Evolutionary conservation across 495 filamentous ascomycete species (phyloP).

Genomic region (Lasiosphaeria miniovina): DNA sequence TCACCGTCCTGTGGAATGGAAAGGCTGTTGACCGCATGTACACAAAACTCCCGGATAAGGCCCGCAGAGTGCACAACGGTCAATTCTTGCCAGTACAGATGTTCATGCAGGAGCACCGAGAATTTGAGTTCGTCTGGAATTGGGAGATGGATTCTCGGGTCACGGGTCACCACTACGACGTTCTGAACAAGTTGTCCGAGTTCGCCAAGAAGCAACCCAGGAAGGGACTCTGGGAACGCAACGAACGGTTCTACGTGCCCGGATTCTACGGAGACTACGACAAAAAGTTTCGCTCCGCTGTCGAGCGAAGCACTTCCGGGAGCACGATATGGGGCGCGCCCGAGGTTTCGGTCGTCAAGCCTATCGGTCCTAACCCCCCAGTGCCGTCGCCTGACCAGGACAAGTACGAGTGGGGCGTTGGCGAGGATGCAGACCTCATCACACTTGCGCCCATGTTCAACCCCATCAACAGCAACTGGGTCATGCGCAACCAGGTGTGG

Average conservation of each 20-base stretch:
- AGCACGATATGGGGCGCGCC: constrained; percentile 64
- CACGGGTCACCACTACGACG: constrained; percentile 68
- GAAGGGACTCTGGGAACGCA: constrained; percentile 71
- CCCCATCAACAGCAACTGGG: constrained; percentile 60
- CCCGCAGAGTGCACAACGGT: constrained; percentile 39
- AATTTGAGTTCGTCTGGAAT: constrained; percentile 76
- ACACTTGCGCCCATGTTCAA: constrained; percentile 69
- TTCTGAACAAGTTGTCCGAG: constrained; percentile 55
- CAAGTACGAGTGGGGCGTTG: constrained; percentile 68
- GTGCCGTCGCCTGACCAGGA: constrained; percentile 53
- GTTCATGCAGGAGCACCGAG: constrained; percentile 64
- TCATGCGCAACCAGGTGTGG: constrained; percentile 58
- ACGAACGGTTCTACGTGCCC: constrained; percentile 68
- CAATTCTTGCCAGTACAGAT: constrained; percentile 61
- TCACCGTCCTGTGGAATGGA: constrained; percentile 68
- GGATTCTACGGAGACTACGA: constrained; percentile 58
- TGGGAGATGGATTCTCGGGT: constrained; percentile 72
- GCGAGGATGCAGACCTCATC: constrained; percentile 74
- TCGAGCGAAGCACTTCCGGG: constrained; percentile 43
- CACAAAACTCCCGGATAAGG: constrained; percentile 43
- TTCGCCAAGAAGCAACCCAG: constrained; percentile 64
- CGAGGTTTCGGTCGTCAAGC: constrained; percentile 48
- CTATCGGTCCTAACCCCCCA: constrained; percentile 59
- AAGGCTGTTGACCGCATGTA: constrained; percentile 56
- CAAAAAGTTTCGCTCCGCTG: constrained; percentile 48